Evolutionary conservation across 2,329 filamentous ascomycete genomes (phyloP).

Genomic region (Laburnicola sp.): DNA sequence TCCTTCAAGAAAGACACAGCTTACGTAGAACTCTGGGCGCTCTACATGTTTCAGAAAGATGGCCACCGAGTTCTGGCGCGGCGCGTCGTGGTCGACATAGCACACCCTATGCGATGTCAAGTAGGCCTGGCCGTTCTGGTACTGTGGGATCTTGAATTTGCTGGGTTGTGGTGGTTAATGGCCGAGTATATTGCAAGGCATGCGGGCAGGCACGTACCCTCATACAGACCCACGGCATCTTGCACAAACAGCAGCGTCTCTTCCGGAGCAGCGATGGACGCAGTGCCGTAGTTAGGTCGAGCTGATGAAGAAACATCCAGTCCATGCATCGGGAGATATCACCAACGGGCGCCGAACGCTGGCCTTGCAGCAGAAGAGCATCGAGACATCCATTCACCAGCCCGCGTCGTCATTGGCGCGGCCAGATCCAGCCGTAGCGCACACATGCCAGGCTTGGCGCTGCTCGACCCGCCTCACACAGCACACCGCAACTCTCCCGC

Average conservation of each 20-base stretch:
- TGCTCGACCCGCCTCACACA: no score
- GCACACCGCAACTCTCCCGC: constrained; percentile 24
- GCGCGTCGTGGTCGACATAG: constrained; percentile 88
- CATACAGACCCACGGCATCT: constrained; percentile 95
- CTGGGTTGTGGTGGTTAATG: constrained; percentile 51
- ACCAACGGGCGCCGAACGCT: no score
- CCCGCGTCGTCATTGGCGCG: constrained; percentile 27
- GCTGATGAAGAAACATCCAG: constrained; percentile 96
- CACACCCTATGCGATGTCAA: constrained; percentile 93
- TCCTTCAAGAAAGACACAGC: constrained; percentile 27
- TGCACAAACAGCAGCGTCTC: constrained; percentile 96
- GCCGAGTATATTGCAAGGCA: constrained; percentile 12
- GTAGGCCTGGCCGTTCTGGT: constrained; percentile 95
- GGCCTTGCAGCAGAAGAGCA: no score
- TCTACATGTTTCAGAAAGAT: constrained; percentile 91
- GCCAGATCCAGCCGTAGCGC: constrained; percentile 13
- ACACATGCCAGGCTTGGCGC: no score
- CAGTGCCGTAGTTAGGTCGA: constrained; percentile 94
- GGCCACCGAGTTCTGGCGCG: constrained; percentile 79
- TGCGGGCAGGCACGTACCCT: constrained; percentile 66
- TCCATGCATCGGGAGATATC: constrained; percentile 22
- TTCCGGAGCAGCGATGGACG: constrained; percentile 91
- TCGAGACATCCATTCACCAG: background rate
- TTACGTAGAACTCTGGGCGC: constrained; percentile 82
- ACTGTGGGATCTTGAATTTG: constrained; percentile 91